These are phyloP conservation scores for Batrachochytrium dendrobatidis DNA, from an alignment of 371 early-diverging fungal genomes.

Conservation along the genomic window DNA sequence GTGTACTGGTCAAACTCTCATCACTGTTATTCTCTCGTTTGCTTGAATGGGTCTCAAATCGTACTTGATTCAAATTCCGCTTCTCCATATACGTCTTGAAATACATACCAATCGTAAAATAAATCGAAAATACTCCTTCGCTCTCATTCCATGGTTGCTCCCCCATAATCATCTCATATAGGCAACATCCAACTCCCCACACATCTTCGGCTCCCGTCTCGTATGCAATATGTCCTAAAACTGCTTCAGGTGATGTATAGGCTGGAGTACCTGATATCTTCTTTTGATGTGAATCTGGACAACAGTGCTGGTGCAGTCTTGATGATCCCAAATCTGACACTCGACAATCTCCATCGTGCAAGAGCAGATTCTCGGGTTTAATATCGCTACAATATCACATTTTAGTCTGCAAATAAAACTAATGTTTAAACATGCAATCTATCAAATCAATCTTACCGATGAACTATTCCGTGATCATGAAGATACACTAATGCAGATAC, in stretches of 20 bases:
- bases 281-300: constrained; percentile 7
- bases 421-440: background rate
- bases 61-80: too few species aligned
- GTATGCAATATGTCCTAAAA: constrained; percentile 26
- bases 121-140: constrained; percentile 13
- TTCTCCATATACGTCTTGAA: background rate
- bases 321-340: constrained; percentile 14
- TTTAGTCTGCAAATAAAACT: background rate
- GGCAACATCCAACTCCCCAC: constrained; percentile 67
- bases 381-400: constrained; percentile 6
- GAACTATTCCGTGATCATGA: constrained; percentile 14
- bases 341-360: constrained; percentile 8
- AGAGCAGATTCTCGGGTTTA: constrained; percentile 11
- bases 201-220: constrained; percentile 62
- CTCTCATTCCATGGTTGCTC: constrained; percentile 63
- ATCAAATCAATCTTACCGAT: constrained; percentile 3
- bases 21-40: background rate
- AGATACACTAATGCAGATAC: constrained; percentile 7
- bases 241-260: constrained; percentile 10
- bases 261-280: constrained; percentile 13
- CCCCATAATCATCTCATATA: constrained; percentile 65
- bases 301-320: constrained; percentile 11
- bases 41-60: too few species aligned
- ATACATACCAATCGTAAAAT: constrained; percentile 3
- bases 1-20: background rate